A percentile compares a stretch with the other conserved stretches of the same genome.
These are phyloP conservation scores for Clitopilus passeckerianus DNA, from an alignment of 768 basidiomycete species.

Conservation along the genomic window DNA sequence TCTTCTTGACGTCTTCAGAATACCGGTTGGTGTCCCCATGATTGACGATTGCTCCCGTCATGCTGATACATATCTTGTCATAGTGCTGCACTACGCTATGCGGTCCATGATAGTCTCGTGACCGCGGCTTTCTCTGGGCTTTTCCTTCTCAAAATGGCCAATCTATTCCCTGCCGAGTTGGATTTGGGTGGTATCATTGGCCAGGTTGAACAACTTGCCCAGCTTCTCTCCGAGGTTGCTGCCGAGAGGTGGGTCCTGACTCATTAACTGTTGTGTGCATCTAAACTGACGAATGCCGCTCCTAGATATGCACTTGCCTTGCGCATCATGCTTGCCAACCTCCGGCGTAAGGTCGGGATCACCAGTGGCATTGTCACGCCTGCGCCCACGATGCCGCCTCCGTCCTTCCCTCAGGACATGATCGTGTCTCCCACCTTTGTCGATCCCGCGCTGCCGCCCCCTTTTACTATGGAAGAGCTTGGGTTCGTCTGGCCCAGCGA, in stretches of 20 bases:
- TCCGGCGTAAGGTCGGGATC: conserved; percentile 83
- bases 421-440: conserved; percentile 56
- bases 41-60: not conserved
- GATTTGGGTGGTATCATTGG: conserved; percentile 70
- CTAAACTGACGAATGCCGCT: not conserved
- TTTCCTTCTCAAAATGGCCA: conserved; percentile 92
- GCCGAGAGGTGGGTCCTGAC: conserved; percentile 70
- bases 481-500: conserved; percentile 71
- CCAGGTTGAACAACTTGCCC: conserved; percentile 89
- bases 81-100: conserved; percentile 86
- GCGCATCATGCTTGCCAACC: conserved; percentile 89
- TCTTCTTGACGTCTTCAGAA: conserved; percentile 76
- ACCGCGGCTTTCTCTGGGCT: conserved; percentile 89
- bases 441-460: conserved; percentile 48
- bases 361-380: conserved; percentile 42
- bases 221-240: conserved; percentile 87
- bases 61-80: conserved; percentile 2
- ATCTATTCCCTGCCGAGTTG: conserved; percentile 82
- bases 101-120: conserved; percentile 90
- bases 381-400: conserved; percentile 46
- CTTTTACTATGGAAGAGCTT: conserved; percentile 83
- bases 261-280: not conserved
- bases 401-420: conserved; percentile 50
- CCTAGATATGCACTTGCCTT: conserved; percentile 82
- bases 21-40: conserved; percentile 52